A percentile compares a stretch with the other conserved stretches of the same genome.
Conservation (phyloP, 192 early-diverging fungal genomes). For the Podila clonocystis region DNA sequence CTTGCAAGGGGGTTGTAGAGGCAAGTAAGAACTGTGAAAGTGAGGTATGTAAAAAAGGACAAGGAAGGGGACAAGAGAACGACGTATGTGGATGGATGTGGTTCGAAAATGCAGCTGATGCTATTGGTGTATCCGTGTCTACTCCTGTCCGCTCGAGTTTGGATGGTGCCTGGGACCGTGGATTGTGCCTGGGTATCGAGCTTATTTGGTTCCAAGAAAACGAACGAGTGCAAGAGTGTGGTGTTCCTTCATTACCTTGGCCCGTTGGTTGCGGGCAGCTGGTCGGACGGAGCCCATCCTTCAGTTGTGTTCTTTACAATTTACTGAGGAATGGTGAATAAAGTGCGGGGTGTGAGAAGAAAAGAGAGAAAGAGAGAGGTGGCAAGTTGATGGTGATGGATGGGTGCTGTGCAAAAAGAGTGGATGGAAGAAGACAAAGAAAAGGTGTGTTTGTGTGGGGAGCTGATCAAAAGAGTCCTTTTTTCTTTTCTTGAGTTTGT, state of each 20-base stretch:
- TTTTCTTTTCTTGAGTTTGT: background rate
- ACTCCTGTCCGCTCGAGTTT: too few relatives aligned
- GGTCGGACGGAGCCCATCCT: constrained; percentile 43
- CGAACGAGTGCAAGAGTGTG: background rate
- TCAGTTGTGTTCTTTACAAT: constrained; percentile 2
- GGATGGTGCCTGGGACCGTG: too few relatives aligned
- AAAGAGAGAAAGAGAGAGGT: background rate
- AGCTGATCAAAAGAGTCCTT: too few relatives aligned
- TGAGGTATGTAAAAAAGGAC: background rate
- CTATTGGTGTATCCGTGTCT: too few relatives aligned
- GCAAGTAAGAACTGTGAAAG: too few relatives aligned
- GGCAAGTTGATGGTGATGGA: background rate
- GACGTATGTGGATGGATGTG: background rate
- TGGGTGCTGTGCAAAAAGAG: background rate
- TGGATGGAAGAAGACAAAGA: too few relatives aligned
- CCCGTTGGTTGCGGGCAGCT: constrained; percentile 42
- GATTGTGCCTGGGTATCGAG: background rate
- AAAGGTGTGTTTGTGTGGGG: too few relatives aligned
- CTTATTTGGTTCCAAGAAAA: background rate
- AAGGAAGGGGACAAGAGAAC: background rate
- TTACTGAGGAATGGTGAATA: background rate
- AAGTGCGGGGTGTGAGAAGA: background rate
- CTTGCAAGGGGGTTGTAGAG: too few relatives aligned
- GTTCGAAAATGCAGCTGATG: background rate
- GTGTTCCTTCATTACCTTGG: constrained; percentile 32